These are phyloP conservation scores for Elsinoe ampelina DNA, from an alignment of 2,329 filamentous ascomycete species.

Conservation along the genomic window DNA sequence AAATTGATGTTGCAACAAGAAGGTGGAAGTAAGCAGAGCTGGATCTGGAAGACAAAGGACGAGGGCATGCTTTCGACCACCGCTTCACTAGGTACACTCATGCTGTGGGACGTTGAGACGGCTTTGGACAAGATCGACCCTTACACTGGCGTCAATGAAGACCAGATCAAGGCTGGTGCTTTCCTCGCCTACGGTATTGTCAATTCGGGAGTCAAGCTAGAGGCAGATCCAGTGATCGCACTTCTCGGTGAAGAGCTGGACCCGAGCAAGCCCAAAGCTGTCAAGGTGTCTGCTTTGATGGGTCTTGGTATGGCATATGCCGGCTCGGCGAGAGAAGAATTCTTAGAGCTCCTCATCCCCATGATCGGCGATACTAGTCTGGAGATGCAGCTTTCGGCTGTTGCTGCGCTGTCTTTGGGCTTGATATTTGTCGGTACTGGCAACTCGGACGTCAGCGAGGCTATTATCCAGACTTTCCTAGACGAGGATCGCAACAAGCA, in stretches of 20 bases:
- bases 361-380: constrained; percentile 75
- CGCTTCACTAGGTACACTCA: constrained; percentile 81
- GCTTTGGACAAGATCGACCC: constrained; percentile 91
- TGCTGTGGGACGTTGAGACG: constrained; percentile 88
- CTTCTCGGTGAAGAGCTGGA: constrained; percentile 77
- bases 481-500: constrained; percentile 87
- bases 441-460: constrained; percentile 81
- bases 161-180: constrained; percentile 81
- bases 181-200: constrained; percentile 91
- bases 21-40: constrained; percentile 64
- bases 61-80: constrained; percentile 96
- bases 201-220: constrained; percentile 82
- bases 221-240: constrained; percentile 83
- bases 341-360: constrained; percentile 77
- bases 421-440: constrained; percentile 89
- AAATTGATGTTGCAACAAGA: constrained; percentile 95
- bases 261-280: constrained; percentile 63
- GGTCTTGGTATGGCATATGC: constrained; percentile 90
- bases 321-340: constrained; percentile 80
- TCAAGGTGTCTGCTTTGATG: constrained; percentile 85
- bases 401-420: constrained; percentile 86
- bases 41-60: constrained; percentile 99
- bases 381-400: constrained; percentile 92
- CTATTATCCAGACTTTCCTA: constrained; percentile 83
- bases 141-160: constrained; percentile 77